Base-by-base conservation (phyloP, 2,329 filamentous ascomycete genomes). In the Aureobasidium sp. region DNA sequence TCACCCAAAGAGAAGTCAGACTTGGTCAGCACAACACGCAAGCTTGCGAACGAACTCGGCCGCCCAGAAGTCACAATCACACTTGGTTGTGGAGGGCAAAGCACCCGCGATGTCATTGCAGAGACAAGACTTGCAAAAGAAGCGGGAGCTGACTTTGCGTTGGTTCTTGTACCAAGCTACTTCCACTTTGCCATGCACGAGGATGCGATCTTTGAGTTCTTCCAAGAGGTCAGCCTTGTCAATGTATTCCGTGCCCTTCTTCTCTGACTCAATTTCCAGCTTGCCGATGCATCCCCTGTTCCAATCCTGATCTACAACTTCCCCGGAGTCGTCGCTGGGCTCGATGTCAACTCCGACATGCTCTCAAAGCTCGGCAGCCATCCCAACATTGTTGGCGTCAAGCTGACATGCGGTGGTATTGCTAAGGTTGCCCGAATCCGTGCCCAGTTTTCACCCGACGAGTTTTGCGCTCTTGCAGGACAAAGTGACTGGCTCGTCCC, bases 11-110 rank as follows among this genome's bases (percentile, higher is more conserved):
- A 93, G 76, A 84, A 88, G 64, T 81, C 82, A 52, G 77, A 84
- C 56, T 84, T 93, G 67, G 91, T 87, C 8, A 77, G 78, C 58
- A 84, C 86, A 42, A 91, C 88, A 1, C 86, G 89, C 46, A 80
- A 82, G 64, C 87, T 88, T n/a, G 79, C 92, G 42, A 83, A 89
- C 70, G 79, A 80, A 13, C 82, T 84, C 37, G 87, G 88, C 2
- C 90, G 83, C 73, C 71, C 78, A 1, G 76, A 82, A 66, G 79
- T 91, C 75, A 87, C 89, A 37, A 75, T 93, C 65, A 89, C 93
- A 64, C 89, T 90, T 39, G 89, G 90, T 50, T 89, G 87, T 68
- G 53, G 53, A 77, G 78, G 47, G 77, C 77, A 9, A 52, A 69
- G 71, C 64, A 80, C 77, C 4, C 70, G 72, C 44, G 73, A 76